Base-by-base conservation (phyloP, 2,329 filamentous ascomycete species). In the Fusarium haematococcum region DNA sequence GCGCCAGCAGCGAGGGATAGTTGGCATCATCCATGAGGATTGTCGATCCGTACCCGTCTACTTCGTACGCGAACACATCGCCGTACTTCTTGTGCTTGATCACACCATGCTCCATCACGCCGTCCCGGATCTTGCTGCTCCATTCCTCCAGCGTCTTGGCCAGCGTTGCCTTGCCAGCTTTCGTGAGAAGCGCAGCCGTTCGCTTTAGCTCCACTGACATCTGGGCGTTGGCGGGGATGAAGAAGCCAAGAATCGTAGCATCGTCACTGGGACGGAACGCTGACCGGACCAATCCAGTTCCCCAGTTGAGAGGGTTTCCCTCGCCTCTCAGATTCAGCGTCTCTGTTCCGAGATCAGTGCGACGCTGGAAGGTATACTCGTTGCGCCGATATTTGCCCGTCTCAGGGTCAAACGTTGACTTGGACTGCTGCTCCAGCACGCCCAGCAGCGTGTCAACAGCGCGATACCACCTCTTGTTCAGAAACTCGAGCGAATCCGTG, bases 191-290 rank as follows among this genome's bases (percentile, higher is more conserved):
- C 7, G 87, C 86, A 0, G 94, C 91, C 0, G 94, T 91, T 48
- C 94, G 91, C 73, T 91, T 90, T 30, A 99, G 87, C 83, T 99
- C 95, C 1, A 96, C 94, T 3, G 95, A 92, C 88, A 99, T 98
- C 92, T 97, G 96, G 27, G 97, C 97, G 80, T 99, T 99, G 41
- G 94, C 92, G 0, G 97, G 97, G 75, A 99, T 97, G 81, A 98
- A 94, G 86, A 95, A 99, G 52, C 95, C 95, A 4, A 99, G 87
- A 41, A 97, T 98, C 0, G 95, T 97, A 4, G 97, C 95, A 81
- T 99, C 97, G 78, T 99, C 97, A 73, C 94, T 97, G 6, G 97
- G 97, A 1, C 97, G 90, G 85, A 99, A 99, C 1, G 97, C 96
- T 45, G 94, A 97, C 68, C 97, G 91, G 57, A 98, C 89, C 1